phyloP scores from a whole-genome alignment of 306 rosid genomes.

The Quercus alba region DNA sequence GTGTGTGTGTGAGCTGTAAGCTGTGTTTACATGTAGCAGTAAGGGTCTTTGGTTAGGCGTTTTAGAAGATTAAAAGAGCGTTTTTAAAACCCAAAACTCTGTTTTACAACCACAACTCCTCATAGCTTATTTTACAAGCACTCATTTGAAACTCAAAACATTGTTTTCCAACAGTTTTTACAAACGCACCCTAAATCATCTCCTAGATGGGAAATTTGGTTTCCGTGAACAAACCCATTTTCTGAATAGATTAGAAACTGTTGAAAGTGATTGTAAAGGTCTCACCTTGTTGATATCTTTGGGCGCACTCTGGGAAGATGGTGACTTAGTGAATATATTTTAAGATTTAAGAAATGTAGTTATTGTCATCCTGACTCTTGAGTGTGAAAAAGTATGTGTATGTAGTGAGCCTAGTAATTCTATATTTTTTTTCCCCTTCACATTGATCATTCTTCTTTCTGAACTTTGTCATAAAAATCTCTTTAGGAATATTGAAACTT shows the following conservation, averaged over 20 bases:
- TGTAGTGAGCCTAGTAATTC: no score
- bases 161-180: no score
- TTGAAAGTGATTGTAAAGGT: neutral
- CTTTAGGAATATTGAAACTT: neutral
- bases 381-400: no score
- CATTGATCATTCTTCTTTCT: neutral
- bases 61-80: no score
- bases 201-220: neutral
- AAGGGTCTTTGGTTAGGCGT: no score
- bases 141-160: no score
- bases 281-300: neutral
- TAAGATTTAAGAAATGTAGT: neutral
- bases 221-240: neutral
- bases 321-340: neutral
- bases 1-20: neutral
- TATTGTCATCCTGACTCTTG: no score
- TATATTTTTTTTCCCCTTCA: neutral
- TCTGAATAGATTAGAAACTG: neutral
- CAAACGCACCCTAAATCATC: no score
- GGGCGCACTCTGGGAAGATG: neutral
- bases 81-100: no score
- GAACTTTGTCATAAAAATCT: neutral
- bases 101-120: no score
- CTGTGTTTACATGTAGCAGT: neutral
- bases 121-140: no score